Evolutionary conservation across 2,329 filamentous ascomycete genomes (phyloP), one percentile per base, ranked within the genome.

Genomic region (Ophiocordyceps robertsii): DNA sequence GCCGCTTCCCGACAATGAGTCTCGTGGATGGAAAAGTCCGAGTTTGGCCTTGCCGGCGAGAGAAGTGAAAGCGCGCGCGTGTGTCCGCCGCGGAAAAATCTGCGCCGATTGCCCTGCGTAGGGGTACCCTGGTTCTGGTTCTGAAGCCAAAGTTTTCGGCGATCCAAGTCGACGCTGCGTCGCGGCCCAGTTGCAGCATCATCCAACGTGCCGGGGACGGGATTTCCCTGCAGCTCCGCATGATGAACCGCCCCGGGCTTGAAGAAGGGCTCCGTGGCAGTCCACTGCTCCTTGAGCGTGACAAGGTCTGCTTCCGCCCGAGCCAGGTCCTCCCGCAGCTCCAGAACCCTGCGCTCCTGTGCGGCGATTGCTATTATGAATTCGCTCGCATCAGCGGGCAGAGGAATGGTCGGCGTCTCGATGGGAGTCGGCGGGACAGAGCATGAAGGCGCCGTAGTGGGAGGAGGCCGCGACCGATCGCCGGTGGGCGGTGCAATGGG

Each of bases 341-440:
- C 92, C 44, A 98, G 66, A 2, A 98, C 90, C 50, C 79, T 80
- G 44, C 92, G 75, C 65, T 98, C 92, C 64, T 96, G 89, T 13
- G 86, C 81, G 37, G 92, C 92, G 53, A 98, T 83, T 44, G 89
- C 84, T 47, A 87, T 89, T 50, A 98, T 80, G 54, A 95, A 84
- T 40, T 80, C 71, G 53, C 72, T 74, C 41, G 76, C 67, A 47
- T 81, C 77, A 32, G 66, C 62, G 1, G 72, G 72, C 1, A 67
- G 67, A 35, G 60, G 53, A 27, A 67, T 43, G 8, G 52, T 57
- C 1, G 68, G 63, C 3, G 63, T 62, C 38, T 75, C 67, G 36
- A 63, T 53, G 2, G 75, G 72, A 2, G 75, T 75, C 11, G 68
- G 65, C 3, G 74, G 73, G 24, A 69, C 61, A 0, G 70, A 70